Evolutionary conservation across 768 basidiomycete genomes (phyloP).

Genomic region (Jaapia argillacea): DNA sequence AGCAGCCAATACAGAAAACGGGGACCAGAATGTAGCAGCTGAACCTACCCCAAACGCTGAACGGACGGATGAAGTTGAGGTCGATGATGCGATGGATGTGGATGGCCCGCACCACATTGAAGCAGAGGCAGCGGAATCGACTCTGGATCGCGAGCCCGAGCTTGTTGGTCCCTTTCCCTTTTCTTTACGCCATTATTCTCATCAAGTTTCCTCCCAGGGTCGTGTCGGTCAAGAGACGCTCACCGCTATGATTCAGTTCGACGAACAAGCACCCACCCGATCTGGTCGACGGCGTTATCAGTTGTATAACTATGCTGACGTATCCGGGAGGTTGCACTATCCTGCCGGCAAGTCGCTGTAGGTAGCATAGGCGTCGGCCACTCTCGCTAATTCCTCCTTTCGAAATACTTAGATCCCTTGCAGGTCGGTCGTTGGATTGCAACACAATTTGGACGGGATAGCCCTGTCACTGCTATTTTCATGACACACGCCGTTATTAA

Average conservation of each 20-base stretch:
- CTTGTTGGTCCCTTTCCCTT: too few species aligned
- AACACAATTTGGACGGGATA: constrained; percentile 42
- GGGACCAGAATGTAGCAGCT: too few species aligned
- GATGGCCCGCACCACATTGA: constrained; percentile 12
- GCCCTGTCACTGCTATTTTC: constrained; percentile 53
- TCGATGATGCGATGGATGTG: constrained; percentile 7
- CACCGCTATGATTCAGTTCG: constrained; percentile 63
- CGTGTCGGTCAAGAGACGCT: constrained; percentile 63
- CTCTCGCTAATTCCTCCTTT: constrained; percentile 1
- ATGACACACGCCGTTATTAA: constrained; percentile 71
- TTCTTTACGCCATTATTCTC: too few species aligned
- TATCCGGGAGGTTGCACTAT: constrained; percentile 42
- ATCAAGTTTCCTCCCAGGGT: too few species aligned
- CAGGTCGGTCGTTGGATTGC: constrained; percentile 55
- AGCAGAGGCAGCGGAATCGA: too few species aligned
- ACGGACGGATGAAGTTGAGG: constrained; percentile 11
- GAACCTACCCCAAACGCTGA: constrained; percentile 19
- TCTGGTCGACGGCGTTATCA: constrained; percentile 47
- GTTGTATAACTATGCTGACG: constrained; percentile 28
- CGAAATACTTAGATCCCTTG: constrained; percentile 39
- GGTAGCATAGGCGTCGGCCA: not conserved
- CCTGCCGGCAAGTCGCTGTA: constrained; percentile 38
- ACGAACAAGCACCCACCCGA: constrained; percentile 52
- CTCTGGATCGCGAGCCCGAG: too few species aligned
- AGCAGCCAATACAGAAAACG: too few species aligned